These are phyloP conservation scores for Pueraria montana DNA, from an alignment of 306 rosid genomes.

Conservation along the genomic window DNA sequence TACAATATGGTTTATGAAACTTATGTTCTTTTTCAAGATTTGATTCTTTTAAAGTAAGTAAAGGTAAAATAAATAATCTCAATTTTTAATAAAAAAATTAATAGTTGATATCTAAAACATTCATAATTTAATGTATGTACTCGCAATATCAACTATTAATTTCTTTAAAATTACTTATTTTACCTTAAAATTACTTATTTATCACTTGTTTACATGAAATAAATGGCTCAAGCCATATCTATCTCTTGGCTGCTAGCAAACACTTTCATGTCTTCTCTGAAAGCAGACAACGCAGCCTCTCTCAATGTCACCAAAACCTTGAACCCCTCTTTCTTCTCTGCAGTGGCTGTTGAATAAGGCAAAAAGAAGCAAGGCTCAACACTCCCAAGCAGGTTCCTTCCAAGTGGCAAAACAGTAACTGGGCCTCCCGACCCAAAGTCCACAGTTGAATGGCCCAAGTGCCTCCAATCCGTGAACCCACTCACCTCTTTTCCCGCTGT, in stretches of 20 bases:
- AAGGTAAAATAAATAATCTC: too few relatives aligned
- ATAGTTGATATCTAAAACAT: too few relatives aligned
- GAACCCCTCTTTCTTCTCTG: slow-evolving; percentile 62
- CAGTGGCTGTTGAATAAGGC: slow-evolving; percentile 66
- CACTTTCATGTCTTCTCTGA: slow-evolving; percentile 64
- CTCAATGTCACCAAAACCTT: slow-evolving; percentile 68
- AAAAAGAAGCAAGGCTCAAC: slow-evolving; percentile 86
- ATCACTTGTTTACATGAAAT: neutral
- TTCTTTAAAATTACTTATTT: too few relatives aligned
- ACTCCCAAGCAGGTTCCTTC: slow-evolving; percentile 75
- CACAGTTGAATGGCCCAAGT: slow-evolving; percentile 81
- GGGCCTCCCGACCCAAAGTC: slow-evolving; percentile 99
- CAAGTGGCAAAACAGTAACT: slow-evolving; percentile 80
- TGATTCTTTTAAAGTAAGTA: too few relatives aligned
- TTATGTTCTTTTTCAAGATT: too few relatives aligned
- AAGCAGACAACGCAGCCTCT: slow-evolving; percentile 67
- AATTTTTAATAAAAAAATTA: too few relatives aligned
- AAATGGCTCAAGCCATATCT: neutral
- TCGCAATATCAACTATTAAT: too few relatives aligned
- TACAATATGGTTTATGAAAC: neutral
- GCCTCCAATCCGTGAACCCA: slow-evolving; percentile 96
- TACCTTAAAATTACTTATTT: too few relatives aligned
- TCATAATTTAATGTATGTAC: too few relatives aligned
- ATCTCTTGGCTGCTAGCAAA: slow-evolving; percentile 35
- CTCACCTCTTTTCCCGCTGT: slow-evolving; percentile 77